Evolutionary conservation across 371 early-diverging fungal genomes (phyloP), one percentile per base, ranked within the genome.

Genomic region (Batrachochytrium dendrobatidis): DNA sequence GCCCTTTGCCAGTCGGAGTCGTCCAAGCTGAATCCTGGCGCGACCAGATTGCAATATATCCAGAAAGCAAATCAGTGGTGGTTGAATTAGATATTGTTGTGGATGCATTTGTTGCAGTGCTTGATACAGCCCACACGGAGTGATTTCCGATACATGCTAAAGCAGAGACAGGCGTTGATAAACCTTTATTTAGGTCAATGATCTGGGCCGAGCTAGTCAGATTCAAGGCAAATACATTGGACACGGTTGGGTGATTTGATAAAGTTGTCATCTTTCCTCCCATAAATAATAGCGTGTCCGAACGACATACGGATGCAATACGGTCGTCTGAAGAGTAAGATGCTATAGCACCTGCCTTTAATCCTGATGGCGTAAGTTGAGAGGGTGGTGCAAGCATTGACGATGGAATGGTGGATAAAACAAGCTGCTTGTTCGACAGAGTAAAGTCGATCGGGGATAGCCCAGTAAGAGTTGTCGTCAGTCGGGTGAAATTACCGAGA

Each of bases 401-500:
- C n/a, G n/a, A n/a, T n/a, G n/a, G n/a, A n/a, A n/a, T n/a, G n/a
- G n/a, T n/a, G n/a, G n/a, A n/a, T n/a, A n/a, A n/a, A n/a, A n/a
- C n/a, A n/a, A 39, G 15, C 12, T 39, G 39, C 15, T 39, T 39
- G 12, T 39, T n/a, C 15, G 39, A n/a, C 15, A 39, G 15, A 39
- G 39, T 15, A n/a, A 39, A 39, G 39, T 39, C 39, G 39, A 39
- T 12, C 39, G 39, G 39, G 15, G n/a, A n/a, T n/a, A n/a, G 39
- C 39, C 39, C 39, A 39, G 12, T n/a, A 15, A n/a, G 15, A 39
- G 39, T n/a, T 12, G n/a, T 12, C 39, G 39, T 15, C 39, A 39
- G 39, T n/a, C 39, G 39, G n/a, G 39, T 39, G n/a, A 39, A 39
- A n/a, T 39, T 39, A n/a, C 39, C 39, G 39, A 39, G 15, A 39